Conservation (phyloP, 805 yeast genomes). For the Brettanomyces sp. region DNA sequence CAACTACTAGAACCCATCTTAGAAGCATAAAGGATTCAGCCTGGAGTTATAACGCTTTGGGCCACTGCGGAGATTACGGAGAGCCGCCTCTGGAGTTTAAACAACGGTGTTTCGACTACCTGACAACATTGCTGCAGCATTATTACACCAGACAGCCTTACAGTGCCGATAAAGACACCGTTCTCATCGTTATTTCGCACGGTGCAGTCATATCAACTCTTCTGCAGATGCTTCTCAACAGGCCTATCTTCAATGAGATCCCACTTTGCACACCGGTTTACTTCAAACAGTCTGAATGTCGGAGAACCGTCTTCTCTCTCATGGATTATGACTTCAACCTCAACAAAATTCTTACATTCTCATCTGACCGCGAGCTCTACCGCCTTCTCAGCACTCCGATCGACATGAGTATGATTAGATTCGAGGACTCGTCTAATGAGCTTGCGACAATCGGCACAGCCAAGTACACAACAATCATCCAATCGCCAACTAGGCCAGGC, state of each 20-base stretch:
- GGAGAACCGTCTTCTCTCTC: conserved; percentile 18
- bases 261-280: conserved; percentile 29
- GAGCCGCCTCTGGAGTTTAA: conserved; percentile 30
- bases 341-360: conserved; percentile 16
- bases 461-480: conserved; percentile 14
- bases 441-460: conserved; percentile 13
- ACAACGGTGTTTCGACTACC: conserved; percentile 25
- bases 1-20: conserved; percentile 11
- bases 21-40: conserved; percentile 17
- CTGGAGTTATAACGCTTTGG: conserved; percentile 28
- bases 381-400: conserved; percentile 16
- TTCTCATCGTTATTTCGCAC: conserved; percentile 29
- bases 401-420: conserved; percentile 19
- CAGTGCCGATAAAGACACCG: conserved; percentile 22
- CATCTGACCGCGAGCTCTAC: conserved; percentile 19
- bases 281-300: conserved; percentile 18
- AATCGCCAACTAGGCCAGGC: conserved; percentile 9
- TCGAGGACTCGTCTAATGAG: conserved; percentile 17
- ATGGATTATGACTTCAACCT: conserved; percentile 27
- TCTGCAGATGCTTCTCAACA: conserved; percentile 28
- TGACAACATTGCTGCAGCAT: conserved; percentile 25
- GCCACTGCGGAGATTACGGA: conserved; percentile 35
- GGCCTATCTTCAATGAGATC: conserved; percentile 30
- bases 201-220: conserved; percentile 35
- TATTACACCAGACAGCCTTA: conserved; percentile 17